These are phyloP conservation scores for Stereum hirsutum DNA, from an alignment of 1,284 basidiomycete species.

Conservation along the genomic window DNA sequence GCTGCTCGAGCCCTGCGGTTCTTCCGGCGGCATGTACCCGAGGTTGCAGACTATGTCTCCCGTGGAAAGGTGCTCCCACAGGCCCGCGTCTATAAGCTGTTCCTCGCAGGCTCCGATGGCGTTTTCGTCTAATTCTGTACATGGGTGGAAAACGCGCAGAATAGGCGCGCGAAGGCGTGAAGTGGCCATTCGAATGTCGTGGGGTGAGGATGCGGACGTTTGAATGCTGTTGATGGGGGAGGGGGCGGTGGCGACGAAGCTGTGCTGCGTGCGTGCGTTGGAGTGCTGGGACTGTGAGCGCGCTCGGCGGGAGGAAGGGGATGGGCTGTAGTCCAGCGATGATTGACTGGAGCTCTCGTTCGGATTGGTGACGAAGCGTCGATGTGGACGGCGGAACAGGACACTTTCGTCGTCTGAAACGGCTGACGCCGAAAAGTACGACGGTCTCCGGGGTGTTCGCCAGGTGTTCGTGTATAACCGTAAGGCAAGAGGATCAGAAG, in stretches of 20 bases:
- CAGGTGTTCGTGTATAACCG: constrained; percentile 43
- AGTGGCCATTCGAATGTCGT: constrained; percentile 52
- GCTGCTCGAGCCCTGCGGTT: constrained; percentile 4
- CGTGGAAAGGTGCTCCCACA: constrained; percentile 63
- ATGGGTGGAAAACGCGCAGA: constrained; percentile 67
- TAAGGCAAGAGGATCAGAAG: constrained; percentile 40
- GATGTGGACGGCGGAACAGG: constrained; percentile 21
- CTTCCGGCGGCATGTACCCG: constrained; percentile 50
- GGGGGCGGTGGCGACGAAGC: constrained; percentile 8
- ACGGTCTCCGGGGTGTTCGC: constrained; percentile 20
- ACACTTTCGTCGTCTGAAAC: constrained; percentile 21
- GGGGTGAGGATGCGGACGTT: constrained; percentile 32
- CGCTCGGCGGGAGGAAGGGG: constrained; percentile 17
- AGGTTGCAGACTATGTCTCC: constrained; percentile 74
- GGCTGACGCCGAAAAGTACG: neutral
- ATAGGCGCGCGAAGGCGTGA: constrained; percentile 61
- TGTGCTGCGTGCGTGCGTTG: too few relatives aligned
- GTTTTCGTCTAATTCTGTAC: constrained; percentile 38
- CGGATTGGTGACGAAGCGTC: constrained; percentile 30
- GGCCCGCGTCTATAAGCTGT: constrained; percentile 48
- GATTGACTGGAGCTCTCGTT: constrained; percentile 23
- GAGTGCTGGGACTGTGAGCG: too few relatives aligned
- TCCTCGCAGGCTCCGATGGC: constrained; percentile 49
- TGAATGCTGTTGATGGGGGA: too few relatives aligned
- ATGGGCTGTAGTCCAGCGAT: constrained; percentile 27